Evolutionary conservation across 2,329 filamentous ascomycete genomes (phyloP).

Genomic region (Blastomyces emzantsi): DNA sequence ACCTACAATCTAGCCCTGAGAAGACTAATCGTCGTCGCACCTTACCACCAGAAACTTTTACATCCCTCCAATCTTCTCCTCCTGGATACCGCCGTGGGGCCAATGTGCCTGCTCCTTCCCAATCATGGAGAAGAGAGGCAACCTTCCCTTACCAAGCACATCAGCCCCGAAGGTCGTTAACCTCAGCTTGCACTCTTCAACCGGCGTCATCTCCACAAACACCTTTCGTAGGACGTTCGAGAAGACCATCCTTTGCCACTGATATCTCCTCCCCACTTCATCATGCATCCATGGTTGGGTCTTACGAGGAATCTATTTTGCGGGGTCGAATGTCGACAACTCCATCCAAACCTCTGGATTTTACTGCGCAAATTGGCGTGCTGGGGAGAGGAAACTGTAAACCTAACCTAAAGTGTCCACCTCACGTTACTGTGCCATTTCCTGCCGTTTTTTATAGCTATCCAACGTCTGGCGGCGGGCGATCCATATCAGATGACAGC

Average conservation of each 20-base stretch:
- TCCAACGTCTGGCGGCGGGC: constrained; percentile 55
- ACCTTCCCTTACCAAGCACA: constrained; percentile 64
- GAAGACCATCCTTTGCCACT: constrained; percentile 57
- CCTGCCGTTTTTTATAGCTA: constrained; percentile 97
- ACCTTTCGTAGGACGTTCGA: constrained; percentile 27
- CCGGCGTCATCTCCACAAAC: constrained; percentile 38
- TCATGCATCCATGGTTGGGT: constrained; percentile 93
- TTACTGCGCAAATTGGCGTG: constrained; percentile 91
- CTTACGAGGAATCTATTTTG: constrained; percentile 94
- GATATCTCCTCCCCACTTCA: constrained; percentile 70
- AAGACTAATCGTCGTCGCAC: constrained; percentile 58
- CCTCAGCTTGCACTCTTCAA: constrained; percentile 47
- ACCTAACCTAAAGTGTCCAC: constrained; percentile 69
- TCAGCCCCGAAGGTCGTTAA: constrained; percentile 66
- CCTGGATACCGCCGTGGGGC: constrained; percentile 28
- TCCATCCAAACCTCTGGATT: constrained; percentile 84
- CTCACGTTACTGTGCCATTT: constrained; percentile 84
- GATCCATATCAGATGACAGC: constrained; percentile 63
- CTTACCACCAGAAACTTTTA: constrained; percentile 54
- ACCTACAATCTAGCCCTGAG: constrained; percentile 41
- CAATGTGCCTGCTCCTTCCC: constrained; percentile 37
- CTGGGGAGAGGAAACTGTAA: constrained; percentile 85
- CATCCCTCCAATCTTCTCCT: constrained; percentile 40
- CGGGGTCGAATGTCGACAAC: constrained; percentile 94
- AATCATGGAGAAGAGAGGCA: constrained; percentile 49